Evolutionary conservation across 495 filamentous ascomycete species (phyloP).

Genomic region (Amniculicola lignicola): DNA sequence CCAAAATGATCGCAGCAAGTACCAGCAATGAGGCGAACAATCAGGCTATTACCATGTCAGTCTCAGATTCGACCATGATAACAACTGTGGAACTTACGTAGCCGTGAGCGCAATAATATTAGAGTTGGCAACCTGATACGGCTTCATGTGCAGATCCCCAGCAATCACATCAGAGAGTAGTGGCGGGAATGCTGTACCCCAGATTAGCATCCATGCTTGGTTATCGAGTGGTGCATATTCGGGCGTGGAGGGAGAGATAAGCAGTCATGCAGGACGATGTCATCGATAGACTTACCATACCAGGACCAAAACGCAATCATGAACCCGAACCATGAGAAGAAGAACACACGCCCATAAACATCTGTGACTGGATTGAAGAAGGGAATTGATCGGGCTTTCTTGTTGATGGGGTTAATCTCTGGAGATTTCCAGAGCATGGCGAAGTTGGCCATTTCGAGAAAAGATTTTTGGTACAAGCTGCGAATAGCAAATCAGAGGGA

Average conservation of each 20-base stretch:
- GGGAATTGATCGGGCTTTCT: conserved; percentile 78
- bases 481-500: no score
- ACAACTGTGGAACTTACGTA: conserved; percentile 58
- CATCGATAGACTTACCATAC: conserved; percentile 47
- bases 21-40: conserved; percentile 79
- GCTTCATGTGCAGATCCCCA: conserved; percentile 68
- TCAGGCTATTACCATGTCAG: conserved; percentile 50
- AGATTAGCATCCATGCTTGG: conserved; percentile 13
- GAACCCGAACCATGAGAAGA: conserved; percentile 94
- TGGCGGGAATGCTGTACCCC: conserved; percentile 43
- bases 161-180: conserved; percentile 42
- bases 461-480: no score
- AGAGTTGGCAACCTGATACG: conserved; percentile 77
- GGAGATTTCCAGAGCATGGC: conserved; percentile 55
- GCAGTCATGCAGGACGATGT: conserved; percentile 14
- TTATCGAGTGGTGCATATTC: neutral
- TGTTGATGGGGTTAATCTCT: conserved; percentile 69
- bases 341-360: conserved; percentile 83
- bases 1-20: conserved; percentile 83
- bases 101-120: conserved; percentile 85
- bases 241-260: conserved; percentile 12
- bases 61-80: neutral
- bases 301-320: conserved; percentile 95
- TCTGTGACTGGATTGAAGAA: conserved; percentile 71
- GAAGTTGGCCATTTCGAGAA: conserved; percentile 13